A percentile compares a stretch with the other conserved stretches of the same genome.
Evolutionary conservation across 2,329 filamentous ascomycete genomes (phyloP).

Genomic region (Pseudogymnoascus sp.): DNA sequence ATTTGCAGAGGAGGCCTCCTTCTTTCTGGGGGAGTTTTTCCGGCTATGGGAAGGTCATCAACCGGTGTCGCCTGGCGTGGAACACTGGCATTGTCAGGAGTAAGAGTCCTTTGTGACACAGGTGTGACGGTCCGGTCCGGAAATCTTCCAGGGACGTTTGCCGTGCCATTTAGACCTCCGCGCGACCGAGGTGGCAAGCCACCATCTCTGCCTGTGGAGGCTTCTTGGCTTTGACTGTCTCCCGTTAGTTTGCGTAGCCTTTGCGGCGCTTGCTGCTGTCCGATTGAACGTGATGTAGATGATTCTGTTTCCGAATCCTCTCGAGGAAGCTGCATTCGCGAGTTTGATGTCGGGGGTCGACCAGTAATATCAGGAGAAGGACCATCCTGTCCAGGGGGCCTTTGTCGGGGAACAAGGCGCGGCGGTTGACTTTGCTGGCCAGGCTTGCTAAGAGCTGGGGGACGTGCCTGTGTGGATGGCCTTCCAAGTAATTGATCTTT

Average conservation of each 20-base stretch:
- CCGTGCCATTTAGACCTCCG: slow-evolving; percentile 23
- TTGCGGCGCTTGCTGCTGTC: slow-evolving; percentile 19
- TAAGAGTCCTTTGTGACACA: slow-evolving; percentile 23
- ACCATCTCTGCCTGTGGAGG: slow-evolving; percentile 26
- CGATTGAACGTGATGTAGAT: slow-evolving; percentile 19
- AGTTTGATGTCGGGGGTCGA: slow-evolving; percentile 20
- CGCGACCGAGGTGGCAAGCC: slow-evolving; percentile 27
- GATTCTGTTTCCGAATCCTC: slow-evolving; percentile 24
- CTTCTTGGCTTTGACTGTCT: slow-evolving; percentile 28
- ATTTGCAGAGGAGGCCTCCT: slow-evolving; percentile 29
- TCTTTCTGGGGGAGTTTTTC: slow-evolving; percentile 26
- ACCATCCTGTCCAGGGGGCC: background rate
- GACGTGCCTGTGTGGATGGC: slow-evolving; percentile 22
- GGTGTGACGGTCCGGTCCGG: slow-evolving; percentile 27
- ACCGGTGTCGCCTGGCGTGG: slow-evolving; percentile 22
- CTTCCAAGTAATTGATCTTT: slow-evolving; percentile 65
- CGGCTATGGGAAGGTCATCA: slow-evolving; percentile 19
- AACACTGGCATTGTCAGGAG: slow-evolving; percentile 22
- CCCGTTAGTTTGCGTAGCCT: slow-evolving; percentile 23
- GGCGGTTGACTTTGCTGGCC: slow-evolving; percentile 17
- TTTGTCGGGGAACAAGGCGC: background rate
- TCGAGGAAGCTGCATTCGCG: slow-evolving; percentile 20
- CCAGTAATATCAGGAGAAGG: background rate
- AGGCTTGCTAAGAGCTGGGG: slow-evolving; percentile 18
- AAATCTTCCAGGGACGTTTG: slow-evolving; percentile 25